A percentile compares a stretch with the other conserved stretches of the same genome.
Evolutionary conservation across 495 filamentous ascomycete species (phyloP).

Genomic region (Darksidea phi): DNA sequence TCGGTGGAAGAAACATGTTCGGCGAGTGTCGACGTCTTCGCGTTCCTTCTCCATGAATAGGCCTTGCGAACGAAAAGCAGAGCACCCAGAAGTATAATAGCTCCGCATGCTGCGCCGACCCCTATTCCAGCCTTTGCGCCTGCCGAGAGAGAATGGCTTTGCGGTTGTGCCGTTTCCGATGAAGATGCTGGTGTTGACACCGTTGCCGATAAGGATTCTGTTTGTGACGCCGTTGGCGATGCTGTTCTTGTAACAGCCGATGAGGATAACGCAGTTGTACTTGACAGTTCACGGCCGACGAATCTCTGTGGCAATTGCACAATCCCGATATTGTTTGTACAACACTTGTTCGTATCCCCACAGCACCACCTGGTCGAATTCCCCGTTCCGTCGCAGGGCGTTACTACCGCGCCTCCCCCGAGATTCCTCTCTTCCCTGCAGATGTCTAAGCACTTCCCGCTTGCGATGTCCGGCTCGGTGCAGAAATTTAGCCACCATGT

Average conservation of each 20-base stretch:
- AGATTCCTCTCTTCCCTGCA: not conserved
- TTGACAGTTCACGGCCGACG: not conserved
- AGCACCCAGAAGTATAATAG: not conserved
- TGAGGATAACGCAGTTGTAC: not conserved
- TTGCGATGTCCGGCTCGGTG: not conserved
- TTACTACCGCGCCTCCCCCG: not conserved
- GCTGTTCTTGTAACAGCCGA: not conserved
- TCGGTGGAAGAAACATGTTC: not conserved
- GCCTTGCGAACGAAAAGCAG: not conserved
- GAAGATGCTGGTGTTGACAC: not conserved
- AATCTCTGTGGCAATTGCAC: not conserved
- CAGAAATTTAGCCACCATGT: conserved; percentile 2
- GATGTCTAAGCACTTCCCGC: conserved; percentile 8
- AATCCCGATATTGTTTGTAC: not conserved
- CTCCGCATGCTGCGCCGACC: not conserved
- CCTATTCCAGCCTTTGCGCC: not conserved
- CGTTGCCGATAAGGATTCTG: not conserved
- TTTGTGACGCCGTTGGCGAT: not conserved
- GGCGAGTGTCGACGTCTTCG: not conserved
- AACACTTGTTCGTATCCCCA: conserved; percentile 4
- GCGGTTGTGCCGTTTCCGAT: not conserved
- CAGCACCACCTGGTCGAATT: conserved; percentile 13
- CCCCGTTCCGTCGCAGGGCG: conserved; percentile 6
- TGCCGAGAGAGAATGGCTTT: not conserved
- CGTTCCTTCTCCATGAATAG: not conserved